Evolutionary conservation across 2,329 filamentous ascomycete species (phyloP), one percentile per base, ranked within the genome.

Genomic region (Lasiodiplodia sp.): DNA sequence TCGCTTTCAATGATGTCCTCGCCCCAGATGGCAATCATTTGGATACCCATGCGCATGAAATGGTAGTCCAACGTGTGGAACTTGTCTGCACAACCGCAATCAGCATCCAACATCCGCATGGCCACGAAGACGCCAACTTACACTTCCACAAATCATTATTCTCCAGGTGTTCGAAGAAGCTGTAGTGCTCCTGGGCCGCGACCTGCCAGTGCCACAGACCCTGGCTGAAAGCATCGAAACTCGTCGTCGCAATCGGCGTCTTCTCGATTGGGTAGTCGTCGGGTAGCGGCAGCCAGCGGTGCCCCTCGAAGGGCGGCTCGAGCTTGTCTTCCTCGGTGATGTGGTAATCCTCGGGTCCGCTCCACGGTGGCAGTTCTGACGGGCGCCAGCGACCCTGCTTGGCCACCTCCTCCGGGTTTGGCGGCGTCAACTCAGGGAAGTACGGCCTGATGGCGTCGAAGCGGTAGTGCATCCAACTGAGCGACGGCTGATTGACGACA

Each of bases 21-120:
- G n/a, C 85, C 85, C 78, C 84, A 82, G 62, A 88, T 81, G 53
- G 83, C 85, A 52, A 85, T 79, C 70, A 89, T 86, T 71, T 87
- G 86, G 37, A 86, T 83, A 58, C 84, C 87, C 72, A 87, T 82
- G 28, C 85, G 80, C 64, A 80, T 79, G 34, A 83, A 84, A 18
- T 84, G 81, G 56, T 86, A 85, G 67, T 85, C 82, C 78, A 84
- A 85, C 38, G 72, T 68, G 11, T 69, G 64, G 57, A 73, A 73
- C 53, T 72, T 72, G 66, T 73, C 52, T 66, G 37, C 21, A n/a
- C 16, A 38, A 44, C 12, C 25, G 5, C 23, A 21, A n/a, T 63
- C 25, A 63, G 40, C 40, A 31, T n/a, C 51, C 28, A 16, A 37
- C 8, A 28, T 25, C 11, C 23, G 34, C 16, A 2, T 44, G 5